Conservation (phyloP, 768 basidiomycete species). For the Podaxis sp. region DNA sequence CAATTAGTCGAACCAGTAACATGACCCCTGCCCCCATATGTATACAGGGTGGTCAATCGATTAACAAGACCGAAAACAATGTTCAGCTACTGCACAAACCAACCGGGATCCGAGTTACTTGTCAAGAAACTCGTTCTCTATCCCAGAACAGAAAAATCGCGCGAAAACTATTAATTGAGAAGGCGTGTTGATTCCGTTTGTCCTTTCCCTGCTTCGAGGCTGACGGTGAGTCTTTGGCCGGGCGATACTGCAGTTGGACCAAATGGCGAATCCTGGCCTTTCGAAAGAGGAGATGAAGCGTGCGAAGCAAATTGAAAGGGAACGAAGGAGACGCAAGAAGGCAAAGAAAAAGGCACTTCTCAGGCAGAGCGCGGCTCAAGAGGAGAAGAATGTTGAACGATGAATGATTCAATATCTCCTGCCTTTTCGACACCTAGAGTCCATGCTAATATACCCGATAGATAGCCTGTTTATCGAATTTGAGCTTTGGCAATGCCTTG, state of each 20-base stretch:
- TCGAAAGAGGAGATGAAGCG: constrained; percentile 64
- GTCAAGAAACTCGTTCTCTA: constrained; percentile 86
- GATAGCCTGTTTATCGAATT: no score
- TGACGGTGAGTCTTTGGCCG: constrained; percentile 2
- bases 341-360: constrained; percentile 58
- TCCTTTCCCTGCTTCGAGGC: constrained; percentile 7
- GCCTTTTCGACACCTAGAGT: no score
- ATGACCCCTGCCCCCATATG: constrained; percentile 19
- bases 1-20: constrained; percentile 15
- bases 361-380: constrained; percentile 21
- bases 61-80: constrained; percentile 92
- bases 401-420: background rate
- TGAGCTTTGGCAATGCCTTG: no score
- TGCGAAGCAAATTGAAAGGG: constrained; percentile 74
- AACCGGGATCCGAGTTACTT: constrained; percentile 79
- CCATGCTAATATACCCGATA: no score
- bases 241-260: constrained; percentile 55
- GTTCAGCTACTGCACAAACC: constrained; percentile 89
- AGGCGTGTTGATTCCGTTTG: constrained; percentile 46
- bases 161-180: constrained; percentile 67
- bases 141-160: constrained; percentile 76
- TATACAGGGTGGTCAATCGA: constrained; percentile 82
- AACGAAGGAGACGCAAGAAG: constrained; percentile 72
- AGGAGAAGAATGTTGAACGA: background rate
- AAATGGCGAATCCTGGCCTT: constrained; percentile 67